Evolutionary conservation across 495 filamentous ascomycete genomes (phyloP), one percentile per base, ranked within the genome.

Genomic region (Penicillium longicatenatum): DNA sequence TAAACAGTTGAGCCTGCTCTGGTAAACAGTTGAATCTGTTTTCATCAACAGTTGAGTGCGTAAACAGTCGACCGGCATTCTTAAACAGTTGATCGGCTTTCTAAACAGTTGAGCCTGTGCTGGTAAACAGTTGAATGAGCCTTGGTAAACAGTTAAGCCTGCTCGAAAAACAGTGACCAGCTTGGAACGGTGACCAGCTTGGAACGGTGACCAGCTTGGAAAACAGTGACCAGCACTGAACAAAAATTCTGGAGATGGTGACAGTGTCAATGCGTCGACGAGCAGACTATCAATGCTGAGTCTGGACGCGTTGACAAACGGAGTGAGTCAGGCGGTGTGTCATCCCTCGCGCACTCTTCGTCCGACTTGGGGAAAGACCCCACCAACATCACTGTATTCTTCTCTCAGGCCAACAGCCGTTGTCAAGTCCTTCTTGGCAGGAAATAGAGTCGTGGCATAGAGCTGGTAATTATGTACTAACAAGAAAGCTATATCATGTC

Each of bases 291-390:
- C 22, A 47, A 47, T 29, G 10, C 44, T 47, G 12, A 29, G 22
- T 47, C 44, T 47, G 19, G 44, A 47, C 44, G 44, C 44, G 44
- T 47, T 47, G 14, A 16, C 22, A 17, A 17, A 47, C 16, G 10
- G 44, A 29, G 44, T 26, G 7, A 22, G 22, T 47, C 44, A 47
- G 44, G 44, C 44, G 44, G 44, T 47, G 44, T 47, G 44, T 47
- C 44, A 29, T 14, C 44, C 44, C 44, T 29, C 22, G 22, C 44
- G 44, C 44, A 47, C 22, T 6, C 22, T 24, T n/a, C 43, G 20
- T 45, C 43, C 43, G 2, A 45, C 20, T 45, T 24, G 43, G 43
- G 35, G 16, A 19, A 45, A 47, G 44, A 47, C 14, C 44, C 22
- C 44, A 29, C 44, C 44, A 22, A 47, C 44, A 47, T 12, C 22